Evolutionary conservation across 1,284 basidiomycete species (phyloP).

Genomic region (Athelia psychrophila): DNA sequence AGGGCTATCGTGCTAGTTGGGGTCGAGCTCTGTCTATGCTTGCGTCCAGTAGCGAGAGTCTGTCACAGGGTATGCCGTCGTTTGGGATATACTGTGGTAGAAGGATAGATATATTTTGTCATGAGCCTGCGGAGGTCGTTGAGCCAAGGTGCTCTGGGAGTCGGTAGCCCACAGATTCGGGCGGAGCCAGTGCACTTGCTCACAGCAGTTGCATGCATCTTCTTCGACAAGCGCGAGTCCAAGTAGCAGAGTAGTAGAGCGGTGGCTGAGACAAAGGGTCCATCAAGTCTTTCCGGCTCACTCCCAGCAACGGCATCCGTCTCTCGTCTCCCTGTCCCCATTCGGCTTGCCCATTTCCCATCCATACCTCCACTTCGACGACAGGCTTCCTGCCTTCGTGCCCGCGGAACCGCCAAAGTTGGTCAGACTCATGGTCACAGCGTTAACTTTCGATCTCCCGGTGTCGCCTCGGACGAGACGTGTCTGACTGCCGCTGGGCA

Average conservation of each 20-base stretch:
- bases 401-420: conserved; percentile 2
- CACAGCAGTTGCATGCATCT: conserved; percentile 14
- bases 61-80: conserved; percentile 71
- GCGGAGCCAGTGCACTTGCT: conserved; percentile 22
- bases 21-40: conserved; percentile 74
- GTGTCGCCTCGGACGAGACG: conserved; percentile 51
- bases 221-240: conserved; percentile 27
- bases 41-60: conserved; percentile 92
- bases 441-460: conserved; percentile 29
- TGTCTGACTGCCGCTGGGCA: conserved; percentile 31
- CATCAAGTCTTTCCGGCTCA: conserved; percentile 33
- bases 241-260: conserved; percentile 33
- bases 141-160: conserved; percentile 70
- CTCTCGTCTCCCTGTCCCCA: conserved; percentile 46
- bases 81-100: conserved; percentile 65
- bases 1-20: conserved; percentile 50
- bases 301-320: conserved; percentile 35
- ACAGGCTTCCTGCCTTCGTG: conserved; percentile 23
- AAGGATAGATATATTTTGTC: conserved; percentile 51
- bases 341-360: conserved; percentile 63
- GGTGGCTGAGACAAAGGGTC: conserved; percentile 36
- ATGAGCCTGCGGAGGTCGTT: conserved; percentile 68
- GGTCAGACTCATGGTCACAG: background rate
- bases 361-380: conserved; percentile 59
- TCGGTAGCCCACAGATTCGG: conserved; percentile 52